Percentiles rank a stretch among this genome's conserved stretches.
Conservation (phyloP, 2,329 filamentous ascomycete genomes). For the Botrytis deweyae region DNA sequence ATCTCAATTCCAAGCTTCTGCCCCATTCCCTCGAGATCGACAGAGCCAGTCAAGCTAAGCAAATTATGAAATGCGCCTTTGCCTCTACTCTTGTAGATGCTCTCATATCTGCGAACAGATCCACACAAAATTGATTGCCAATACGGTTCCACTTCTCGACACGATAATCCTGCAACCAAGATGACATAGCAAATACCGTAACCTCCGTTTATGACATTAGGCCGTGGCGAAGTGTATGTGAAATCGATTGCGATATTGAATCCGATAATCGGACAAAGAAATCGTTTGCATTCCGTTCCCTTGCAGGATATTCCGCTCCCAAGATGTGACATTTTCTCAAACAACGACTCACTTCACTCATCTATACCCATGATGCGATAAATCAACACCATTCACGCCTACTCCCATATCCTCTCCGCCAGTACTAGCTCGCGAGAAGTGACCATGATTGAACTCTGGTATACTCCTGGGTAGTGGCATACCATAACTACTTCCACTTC, state of each 20-base stretch:
- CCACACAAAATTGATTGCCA: not conserved
- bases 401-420: constrained; percentile 12
- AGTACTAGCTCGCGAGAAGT: constrained; percentile 5
- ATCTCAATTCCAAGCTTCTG: not conserved
- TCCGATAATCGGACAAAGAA: not conserved
- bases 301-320: not conserved
- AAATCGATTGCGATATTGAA: not conserved
- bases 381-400: constrained; percentile 7
- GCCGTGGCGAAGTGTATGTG: not conserved
- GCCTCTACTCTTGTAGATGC: not conserved
- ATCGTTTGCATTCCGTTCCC: not conserved
- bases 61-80: not conserved
- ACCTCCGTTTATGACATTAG: not conserved
- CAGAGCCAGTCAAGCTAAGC: not conserved
- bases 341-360: not conserved
- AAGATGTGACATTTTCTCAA: not conserved
- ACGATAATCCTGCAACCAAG: not conserved
- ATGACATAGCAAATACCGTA: not conserved
- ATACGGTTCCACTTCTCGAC: not conserved
- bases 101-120: not conserved
- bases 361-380: not conserved
- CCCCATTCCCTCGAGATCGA: not conserved
- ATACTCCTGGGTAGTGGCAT: constrained; percentile 20
- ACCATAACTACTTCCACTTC: constrained; percentile 21
- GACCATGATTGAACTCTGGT: constrained; percentile 19